phyloP scores from a whole-genome alignment of 2,329 filamentous ascomycete genomes.

The Arthrobotrys iridis region DNA sequence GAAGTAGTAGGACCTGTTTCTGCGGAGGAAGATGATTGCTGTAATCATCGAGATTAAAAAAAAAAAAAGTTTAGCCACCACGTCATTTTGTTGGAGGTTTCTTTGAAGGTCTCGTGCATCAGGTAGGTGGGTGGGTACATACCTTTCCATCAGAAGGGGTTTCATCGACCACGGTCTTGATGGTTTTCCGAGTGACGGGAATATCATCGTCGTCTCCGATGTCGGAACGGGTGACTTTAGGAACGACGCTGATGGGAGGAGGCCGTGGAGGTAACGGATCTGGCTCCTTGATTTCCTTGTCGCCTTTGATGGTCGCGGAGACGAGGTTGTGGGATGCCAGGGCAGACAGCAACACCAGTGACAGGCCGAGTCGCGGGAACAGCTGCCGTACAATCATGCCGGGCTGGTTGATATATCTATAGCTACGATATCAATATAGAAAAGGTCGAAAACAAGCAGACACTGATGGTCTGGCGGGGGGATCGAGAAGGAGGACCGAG shows the following conservation, averaged over 20 bases:
- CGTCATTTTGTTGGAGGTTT: background rate
- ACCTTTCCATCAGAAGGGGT: conserved; percentile 59
- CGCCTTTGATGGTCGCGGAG: conserved; percentile 66
- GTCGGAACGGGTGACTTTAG: conserved; percentile 40
- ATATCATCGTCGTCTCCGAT: conserved; percentile 45
- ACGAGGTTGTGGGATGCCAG: conserved; percentile 45
- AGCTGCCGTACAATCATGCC: conserved; percentile 46
- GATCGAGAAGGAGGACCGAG: background rate
- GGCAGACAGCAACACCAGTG: conserved; percentile 39
- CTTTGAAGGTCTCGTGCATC: conserved; percentile 10
- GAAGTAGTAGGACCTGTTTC: conserved; percentile 24
- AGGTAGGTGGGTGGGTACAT: too few species aligned
- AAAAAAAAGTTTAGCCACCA: background rate
- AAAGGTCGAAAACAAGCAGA: background rate
- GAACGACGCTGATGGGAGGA: conserved; percentile 41
- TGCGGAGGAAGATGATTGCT: conserved; percentile 2
- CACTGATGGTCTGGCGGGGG: background rate
- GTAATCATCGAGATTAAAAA: background rate
- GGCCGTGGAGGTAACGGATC: conserved; percentile 61
- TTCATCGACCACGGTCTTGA: conserved; percentile 61
- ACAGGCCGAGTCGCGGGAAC: conserved; percentile 45
- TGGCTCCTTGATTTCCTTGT: conserved; percentile 70
- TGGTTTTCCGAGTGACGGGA: conserved; percentile 58
- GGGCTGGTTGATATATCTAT: background rate
- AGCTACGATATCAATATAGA: too few species aligned